Conservation (phyloP, 2,329 filamentous ascomycete genomes). For the Hymenoscyphus occultus region DNA sequence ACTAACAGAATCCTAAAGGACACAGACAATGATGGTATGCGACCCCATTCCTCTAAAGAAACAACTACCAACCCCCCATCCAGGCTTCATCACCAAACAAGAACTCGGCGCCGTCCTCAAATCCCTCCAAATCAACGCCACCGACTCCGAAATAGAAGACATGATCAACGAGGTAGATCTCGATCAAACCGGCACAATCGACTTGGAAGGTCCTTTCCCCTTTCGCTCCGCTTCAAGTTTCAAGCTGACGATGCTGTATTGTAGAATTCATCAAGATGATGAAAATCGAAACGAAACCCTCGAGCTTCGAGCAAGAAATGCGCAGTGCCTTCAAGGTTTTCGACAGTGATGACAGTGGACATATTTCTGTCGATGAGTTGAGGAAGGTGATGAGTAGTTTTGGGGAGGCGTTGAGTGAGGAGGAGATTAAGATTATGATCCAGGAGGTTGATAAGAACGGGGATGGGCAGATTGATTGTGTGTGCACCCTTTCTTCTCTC, state of each 20-base stretch:
- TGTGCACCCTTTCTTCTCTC: constrained; percentile 25
- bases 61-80: neutral
- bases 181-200: constrained; percentile 63
- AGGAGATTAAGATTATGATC: constrained; percentile 65
- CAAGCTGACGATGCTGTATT: neutral
- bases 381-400: constrained; percentile 62
- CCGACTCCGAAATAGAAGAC: constrained; percentile 41
- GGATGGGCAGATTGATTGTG: constrained; percentile 63
- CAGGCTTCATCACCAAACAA: constrained; percentile 61
- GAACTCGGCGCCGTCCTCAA: constrained; percentile 63
- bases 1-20: neutral
- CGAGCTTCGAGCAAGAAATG: constrained; percentile 62
- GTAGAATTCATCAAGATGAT: constrained; percentile 65
- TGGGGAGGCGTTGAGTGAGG: constrained; percentile 62
- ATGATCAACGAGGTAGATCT: constrained; percentile 66
- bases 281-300: constrained; percentile 60
- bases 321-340: constrained; percentile 65
- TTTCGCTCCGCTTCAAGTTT: neutral
- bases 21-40: neutral
- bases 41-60: neutral
- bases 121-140: constrained; percentile 59
- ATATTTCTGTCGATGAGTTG: constrained; percentile 61
- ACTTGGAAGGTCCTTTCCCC: constrained; percentile 53
- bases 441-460: constrained; percentile 62
- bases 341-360: constrained; percentile 63